phyloP scores from a whole-genome alignment of 176 grass and related monocot species.

The Alloteropsis semialata region DNA sequence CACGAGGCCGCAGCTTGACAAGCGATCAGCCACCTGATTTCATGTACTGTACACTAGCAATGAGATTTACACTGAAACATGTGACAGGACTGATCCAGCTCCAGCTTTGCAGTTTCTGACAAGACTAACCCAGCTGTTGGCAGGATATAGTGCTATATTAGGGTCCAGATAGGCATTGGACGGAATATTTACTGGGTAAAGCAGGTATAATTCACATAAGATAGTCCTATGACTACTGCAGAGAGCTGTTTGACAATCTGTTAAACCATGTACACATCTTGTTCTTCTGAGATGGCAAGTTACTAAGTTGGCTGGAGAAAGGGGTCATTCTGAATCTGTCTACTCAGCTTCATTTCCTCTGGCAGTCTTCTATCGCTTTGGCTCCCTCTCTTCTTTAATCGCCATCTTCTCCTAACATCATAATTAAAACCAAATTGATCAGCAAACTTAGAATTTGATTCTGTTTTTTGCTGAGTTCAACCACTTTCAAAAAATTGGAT shows the following conservation, averaged over 20 bases:
- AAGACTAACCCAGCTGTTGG: neutral
- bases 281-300: neutral
- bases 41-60: no score
- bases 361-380: neutral
- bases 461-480: neutral
- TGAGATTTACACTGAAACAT: neutral
- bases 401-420: neutral
- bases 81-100: neutral
- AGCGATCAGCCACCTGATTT: no score
- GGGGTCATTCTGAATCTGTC: neutral
- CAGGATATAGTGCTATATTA: neutral
- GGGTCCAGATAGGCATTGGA: neutral
- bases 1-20: no score
- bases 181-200: neutral
- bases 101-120: neutral
- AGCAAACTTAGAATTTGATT: neutral
- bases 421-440: neutral
- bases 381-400: neutral
- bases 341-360: neutral
- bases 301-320: no score
- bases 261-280: neutral
- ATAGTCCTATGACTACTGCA: neutral
- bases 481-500: neutral
- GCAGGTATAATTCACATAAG: neutral
- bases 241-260: neutral